phyloP scores from a whole-genome alignment of 2,329 filamentous ascomycete species.

The Diaporthe vexans region DNA sequence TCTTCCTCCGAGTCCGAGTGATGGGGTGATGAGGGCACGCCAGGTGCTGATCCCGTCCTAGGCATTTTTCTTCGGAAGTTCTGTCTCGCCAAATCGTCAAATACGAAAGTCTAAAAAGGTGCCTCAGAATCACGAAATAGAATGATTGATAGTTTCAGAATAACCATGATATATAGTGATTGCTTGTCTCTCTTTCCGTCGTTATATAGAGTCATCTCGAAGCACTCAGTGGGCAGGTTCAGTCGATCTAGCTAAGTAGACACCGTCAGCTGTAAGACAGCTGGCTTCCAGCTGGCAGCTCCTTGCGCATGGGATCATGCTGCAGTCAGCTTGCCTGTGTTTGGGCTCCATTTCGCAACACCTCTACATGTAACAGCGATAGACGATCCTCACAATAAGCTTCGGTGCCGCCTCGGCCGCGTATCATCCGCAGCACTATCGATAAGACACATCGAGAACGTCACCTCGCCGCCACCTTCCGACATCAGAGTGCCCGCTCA shows the following conservation, averaged over 20 bases:
- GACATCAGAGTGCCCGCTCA: neutral
- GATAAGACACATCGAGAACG: conserved; percentile 38
- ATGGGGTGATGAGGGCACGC: neutral
- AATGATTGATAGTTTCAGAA: no score
- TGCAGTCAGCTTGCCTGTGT: neutral
- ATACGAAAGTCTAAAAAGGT: no score
- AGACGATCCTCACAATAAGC: neutral
- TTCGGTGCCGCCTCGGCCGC: conserved; percentile 36
- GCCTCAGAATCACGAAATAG: no score
- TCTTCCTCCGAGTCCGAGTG: conserved; percentile 27
- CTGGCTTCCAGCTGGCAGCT: neutral
- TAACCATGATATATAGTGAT: no score
- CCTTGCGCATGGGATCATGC: no score
- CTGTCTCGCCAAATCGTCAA: no score
- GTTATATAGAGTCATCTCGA: no score
- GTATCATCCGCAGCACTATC: conserved; percentile 31
- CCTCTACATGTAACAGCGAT: neutral
- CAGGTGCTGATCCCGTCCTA: neutral
- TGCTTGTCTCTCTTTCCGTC: no score
- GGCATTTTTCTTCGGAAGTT: neutral
- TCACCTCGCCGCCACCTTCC: conserved; percentile 36
- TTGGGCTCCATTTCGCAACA: neutral
- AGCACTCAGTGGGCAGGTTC: no score
- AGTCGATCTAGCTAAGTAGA: neutral
- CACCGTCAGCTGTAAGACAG: no score